Conservation (phyloP, 371 early-diverging fungal species). For the Rhizopus stolonifer region DNA sequence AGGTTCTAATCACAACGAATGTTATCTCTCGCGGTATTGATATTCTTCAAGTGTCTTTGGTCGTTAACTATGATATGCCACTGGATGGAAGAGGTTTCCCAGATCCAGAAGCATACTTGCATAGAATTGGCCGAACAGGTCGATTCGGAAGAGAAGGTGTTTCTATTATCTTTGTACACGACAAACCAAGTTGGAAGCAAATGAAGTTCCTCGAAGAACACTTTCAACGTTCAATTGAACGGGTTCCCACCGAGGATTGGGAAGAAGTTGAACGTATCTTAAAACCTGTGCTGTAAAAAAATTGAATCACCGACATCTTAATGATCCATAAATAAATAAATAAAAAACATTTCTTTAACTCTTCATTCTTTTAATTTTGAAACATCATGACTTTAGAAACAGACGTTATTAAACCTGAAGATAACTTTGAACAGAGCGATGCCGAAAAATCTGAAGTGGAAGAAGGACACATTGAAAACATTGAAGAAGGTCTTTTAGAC, state of each 20-base stretch:
- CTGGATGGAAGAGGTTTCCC: conserved; percentile 54
- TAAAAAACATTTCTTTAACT: background rate
- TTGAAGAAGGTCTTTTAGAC: conserved; percentile 33
- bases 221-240: conserved; percentile 70
- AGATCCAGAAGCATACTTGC: conserved; percentile 94
- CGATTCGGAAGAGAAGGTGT: conserved; percentile 96
- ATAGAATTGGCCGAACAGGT: conserved; percentile 98
- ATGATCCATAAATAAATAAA: no score
- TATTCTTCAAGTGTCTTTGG: conserved; percentile 54
- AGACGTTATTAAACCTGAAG: background rate
- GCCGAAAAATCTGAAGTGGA: conserved; percentile 26
- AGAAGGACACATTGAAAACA: conserved; percentile 17
- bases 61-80: conserved; percentile 37
- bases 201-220: conserved; percentile 77
- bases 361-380: background rate
- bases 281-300: conserved; percentile 39
- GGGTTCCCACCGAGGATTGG: conserved; percentile 74
- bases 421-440: conserved; percentile 13
- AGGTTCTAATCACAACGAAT: conserved; percentile 96
- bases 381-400: background rate
- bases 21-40: conserved; percentile 97
- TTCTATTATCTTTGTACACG: conserved; percentile 92
- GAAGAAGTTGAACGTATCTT: conserved; percentile 72
- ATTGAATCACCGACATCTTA: no score
- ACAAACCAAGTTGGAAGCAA: conserved; percentile 59